These are phyloP conservation scores for Trichoderma sp. DNA, from an alignment of 2,329 filamentous ascomycete genomes.

Conservation along the genomic window DNA sequence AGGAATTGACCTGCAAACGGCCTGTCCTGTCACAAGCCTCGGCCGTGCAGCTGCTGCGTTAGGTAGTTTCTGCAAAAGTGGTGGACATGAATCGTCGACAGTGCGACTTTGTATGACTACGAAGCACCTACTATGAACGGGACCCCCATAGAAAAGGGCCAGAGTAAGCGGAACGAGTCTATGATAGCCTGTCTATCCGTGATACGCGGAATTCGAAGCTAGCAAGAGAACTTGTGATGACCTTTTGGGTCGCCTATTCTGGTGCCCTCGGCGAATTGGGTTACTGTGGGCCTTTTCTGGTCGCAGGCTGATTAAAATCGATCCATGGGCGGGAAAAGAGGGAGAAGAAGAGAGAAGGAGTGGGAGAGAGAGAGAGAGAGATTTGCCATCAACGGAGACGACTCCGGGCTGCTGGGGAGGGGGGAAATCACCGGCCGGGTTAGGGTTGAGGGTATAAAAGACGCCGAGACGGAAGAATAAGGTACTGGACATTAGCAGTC, in stretches of 20 bases:
- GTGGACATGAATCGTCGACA: background rate
- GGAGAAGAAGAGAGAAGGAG: background rate
- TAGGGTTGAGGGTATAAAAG: background rate
- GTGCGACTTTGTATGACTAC: background rate
- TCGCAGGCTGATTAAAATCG: background rate
- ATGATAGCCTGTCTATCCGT: background rate
- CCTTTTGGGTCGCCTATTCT: slow-evolving; percentile 1
- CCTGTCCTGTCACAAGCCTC: background rate
- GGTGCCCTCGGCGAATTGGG: slow-evolving; percentile 9
- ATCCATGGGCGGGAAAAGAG: background rate
- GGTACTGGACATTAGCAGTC: background rate
- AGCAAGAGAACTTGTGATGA: background rate
- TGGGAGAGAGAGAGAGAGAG: background rate
- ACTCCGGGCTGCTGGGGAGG: background rate
- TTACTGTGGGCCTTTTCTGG: slow-evolving; percentile 5
- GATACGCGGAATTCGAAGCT: background rate
- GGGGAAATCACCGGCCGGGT: background rate
- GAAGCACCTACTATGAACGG: background rate
- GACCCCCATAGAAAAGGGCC: background rate
- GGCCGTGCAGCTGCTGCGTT: background rate
- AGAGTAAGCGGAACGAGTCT: background rate
- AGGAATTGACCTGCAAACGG: background rate
- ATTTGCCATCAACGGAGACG: slow-evolving; percentile 1
- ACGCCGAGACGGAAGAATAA: background rate
- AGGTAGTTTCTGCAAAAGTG: background rate